Percentiles rank a stretch among this genome's conserved stretches.
These are phyloP conservation scores for Neurospora crassa DNA, from an alignment of 2,329 filamentous ascomycete species.

Conservation along the genomic window DNA sequence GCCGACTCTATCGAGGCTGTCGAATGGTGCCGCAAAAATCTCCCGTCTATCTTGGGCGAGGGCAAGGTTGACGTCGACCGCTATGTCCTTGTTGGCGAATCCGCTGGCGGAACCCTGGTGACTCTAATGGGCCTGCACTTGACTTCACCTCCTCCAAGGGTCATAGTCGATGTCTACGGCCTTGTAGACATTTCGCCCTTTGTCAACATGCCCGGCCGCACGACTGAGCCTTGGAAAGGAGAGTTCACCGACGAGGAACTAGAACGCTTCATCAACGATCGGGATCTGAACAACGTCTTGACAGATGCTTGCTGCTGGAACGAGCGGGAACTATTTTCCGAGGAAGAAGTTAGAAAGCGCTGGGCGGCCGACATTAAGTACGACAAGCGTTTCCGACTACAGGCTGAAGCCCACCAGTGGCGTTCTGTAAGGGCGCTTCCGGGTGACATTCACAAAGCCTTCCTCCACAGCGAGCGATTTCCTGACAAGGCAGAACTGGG, in stretches of 20 bases:
- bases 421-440: constrained; percentile 2
- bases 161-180: constrained; percentile 15
- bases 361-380: constrained; percentile 14
- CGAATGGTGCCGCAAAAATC: constrained; percentile 12
- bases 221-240: constrained; percentile 8
- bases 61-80: constrained; percentile 13
- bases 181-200: constrained; percentile 9
- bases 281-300: constrained; percentile 9
- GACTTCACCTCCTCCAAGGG: constrained; percentile 4
- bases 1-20: constrained; percentile 13
- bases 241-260: constrained; percentile 13
- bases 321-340: constrained; percentile 9
- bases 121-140: constrained; percentile 12
- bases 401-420: constrained; percentile 15
- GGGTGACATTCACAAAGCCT: constrained; percentile 6
- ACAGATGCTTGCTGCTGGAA: constrained; percentile 14
- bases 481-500: constrained; percentile 6
- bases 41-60: constrained; percentile 10
- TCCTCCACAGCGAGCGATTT: constrained; percentile 14
- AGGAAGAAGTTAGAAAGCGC: constrained; percentile 8
- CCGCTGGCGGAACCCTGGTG: constrained; percentile 15
- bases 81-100: constrained; percentile 17
- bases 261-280: constrained; percentile 9
- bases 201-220: constrained; percentile 1
- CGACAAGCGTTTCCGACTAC: constrained; percentile 10